These are phyloP conservation scores for Hericium rajendrae DNA, from an alignment of 768 basidiomycete genomes.

Conservation along the genomic window DNA sequence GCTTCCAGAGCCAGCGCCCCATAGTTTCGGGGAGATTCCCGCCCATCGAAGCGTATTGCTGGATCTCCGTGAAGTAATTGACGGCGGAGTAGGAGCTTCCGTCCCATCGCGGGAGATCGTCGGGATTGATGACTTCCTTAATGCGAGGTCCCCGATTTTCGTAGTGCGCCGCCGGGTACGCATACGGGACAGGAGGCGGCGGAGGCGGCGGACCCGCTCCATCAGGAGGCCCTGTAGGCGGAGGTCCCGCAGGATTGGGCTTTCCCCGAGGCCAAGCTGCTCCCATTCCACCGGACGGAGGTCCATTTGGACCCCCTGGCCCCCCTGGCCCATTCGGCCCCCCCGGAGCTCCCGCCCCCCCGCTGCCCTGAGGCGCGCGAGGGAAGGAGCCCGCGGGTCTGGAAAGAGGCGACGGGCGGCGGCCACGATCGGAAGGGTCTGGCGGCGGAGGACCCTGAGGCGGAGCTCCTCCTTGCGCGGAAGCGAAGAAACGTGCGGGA, in stretches of 20 bases:
- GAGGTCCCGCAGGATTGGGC: not conserved
- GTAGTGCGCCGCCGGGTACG: not conserved
- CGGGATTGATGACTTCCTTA: not conserved
- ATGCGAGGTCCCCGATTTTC: not conserved
- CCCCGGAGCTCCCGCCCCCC: no score
- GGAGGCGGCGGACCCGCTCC: not conserved
- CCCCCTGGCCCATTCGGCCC: not conserved
- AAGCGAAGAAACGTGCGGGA: no score
- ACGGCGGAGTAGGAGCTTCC: not conserved
- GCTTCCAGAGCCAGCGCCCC: not conserved
- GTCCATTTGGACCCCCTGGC: not conserved
- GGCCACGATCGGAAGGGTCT: not conserved
- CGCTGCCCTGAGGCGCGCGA: not conserved
- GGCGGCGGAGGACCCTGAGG: no score
- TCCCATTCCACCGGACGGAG: not conserved
- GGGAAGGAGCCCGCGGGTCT: not conserved
- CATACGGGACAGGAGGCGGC: not conserved
- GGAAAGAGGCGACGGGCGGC: not conserved
- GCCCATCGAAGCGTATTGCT: not conserved
- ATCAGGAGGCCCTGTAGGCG: not conserved
- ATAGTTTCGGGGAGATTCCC: not conserved
- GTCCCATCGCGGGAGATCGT: not conserved
- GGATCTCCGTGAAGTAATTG: not conserved
- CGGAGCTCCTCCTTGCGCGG: no score
- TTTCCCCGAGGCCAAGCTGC: not conserved